Base-by-base conservation (phyloP, 2,329 filamentous ascomycete species). In the Ceratocystis lukuohia region DNA sequence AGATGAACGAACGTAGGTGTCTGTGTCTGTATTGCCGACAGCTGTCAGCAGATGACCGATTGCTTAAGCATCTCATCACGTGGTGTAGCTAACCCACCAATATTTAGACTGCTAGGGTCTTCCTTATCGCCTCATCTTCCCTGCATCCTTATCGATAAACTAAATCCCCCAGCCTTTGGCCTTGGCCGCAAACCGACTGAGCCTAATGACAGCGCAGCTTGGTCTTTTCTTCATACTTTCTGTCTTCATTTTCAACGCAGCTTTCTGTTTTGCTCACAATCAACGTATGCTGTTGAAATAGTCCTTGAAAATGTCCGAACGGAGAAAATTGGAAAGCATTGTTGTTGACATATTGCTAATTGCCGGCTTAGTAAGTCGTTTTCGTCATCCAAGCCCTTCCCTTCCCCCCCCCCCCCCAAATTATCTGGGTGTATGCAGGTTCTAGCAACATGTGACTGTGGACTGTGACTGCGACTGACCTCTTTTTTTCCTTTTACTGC, bases 301-400 rank as follows among this genome's bases (percentile, higher is more conserved):
- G 6, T 20, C 25, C 25, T 28, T 44, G 44, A 66, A 41, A 22
- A 69, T 69, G 69, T 59, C 69, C 30, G 69, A 69, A 65, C 65
- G 68, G 65, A 68, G 69, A 45, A 69, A 67, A 61, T 46, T 69
- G 28, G 69, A 69, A 48, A 67, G 66, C 33, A 64, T 69, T 53
- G 66, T 68, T 53, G 67, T 69, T 25, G 69, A 69, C 50, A 67
- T 69, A 41, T 48, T 69, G 61, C 53, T 69, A 56, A 69, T 69
- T 17, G 68, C 69, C 17, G 68, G 69, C n/a, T 46, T 69, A 44
- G 69, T 69, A 66, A 61, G 67, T 59, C 62, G 46, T 25, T 37
- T 48, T 44, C 17, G 15, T 33, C 48, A 25, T 25, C 33, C 33
- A 37, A 12, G 44, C 12, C 37, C 44, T 17, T 30, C 28, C 15